Conservation (phyloP, 2,329 filamentous ascomycete genomes). For the Trichoderma sp. region DNA sequence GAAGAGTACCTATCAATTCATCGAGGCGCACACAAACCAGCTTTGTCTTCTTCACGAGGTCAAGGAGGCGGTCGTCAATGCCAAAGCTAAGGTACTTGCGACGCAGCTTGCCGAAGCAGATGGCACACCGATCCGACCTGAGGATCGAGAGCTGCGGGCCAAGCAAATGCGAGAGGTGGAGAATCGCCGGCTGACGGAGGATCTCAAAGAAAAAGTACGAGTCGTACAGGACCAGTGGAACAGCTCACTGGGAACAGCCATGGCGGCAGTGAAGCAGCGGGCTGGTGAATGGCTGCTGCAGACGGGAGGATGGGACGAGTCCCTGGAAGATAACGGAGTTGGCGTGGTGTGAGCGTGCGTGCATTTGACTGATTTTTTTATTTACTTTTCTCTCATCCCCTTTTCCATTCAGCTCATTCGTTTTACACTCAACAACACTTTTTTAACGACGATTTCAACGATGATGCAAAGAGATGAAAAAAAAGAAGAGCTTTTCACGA, state of each 20-base stretch:
- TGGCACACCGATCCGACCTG: conserved; percentile 33
- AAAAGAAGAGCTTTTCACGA: neutral
- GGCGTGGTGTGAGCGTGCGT: conserved; percentile 26
- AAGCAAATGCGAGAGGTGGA: conserved; percentile 65
- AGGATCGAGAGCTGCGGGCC: conserved; percentile 45
- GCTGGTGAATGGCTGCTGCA: conserved; percentile 73
- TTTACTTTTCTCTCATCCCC: neutral
- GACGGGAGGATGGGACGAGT: conserved; percentile 87
- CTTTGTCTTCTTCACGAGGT: conserved; percentile 90
- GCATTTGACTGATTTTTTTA: neutral
- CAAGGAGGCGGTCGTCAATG: conserved; percentile 72
- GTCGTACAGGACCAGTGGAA: conserved; percentile 91
- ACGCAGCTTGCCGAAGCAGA: conserved; percentile 55
- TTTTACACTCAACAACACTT: neutral
- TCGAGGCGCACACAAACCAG: conserved; percentile 90
- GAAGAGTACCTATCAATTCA: conserved; percentile 94
- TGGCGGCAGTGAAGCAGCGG: conserved; percentile 71
- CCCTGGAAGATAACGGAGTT: conserved; percentile 60
- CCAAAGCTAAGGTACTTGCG: conserved; percentile 67
- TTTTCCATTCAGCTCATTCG: neutral
- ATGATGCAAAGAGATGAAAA: neutral
- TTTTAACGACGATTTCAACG: neutral
- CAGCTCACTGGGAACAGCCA: conserved; percentile 77
- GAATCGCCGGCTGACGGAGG: conserved; percentile 71
- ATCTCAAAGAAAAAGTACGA: conserved; percentile 90